Evolutionary conservation across 441 rosid species (phyloP).

Genomic region (Populus hybrid): DNA sequence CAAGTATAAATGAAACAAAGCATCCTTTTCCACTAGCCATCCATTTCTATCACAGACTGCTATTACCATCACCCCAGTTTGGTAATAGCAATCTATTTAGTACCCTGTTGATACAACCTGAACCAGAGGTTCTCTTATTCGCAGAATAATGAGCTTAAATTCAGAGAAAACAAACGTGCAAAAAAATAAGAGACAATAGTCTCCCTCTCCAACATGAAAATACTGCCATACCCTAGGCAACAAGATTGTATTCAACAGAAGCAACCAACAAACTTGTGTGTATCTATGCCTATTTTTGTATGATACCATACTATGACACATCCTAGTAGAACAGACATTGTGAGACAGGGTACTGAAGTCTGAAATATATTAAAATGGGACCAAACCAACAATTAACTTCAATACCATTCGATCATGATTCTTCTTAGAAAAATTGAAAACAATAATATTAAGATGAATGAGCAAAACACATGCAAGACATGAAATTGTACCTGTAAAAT

Average conservation of each 20-base stretch:
- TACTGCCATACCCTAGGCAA: not conserved
- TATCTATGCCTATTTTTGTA: not conserved
- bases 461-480: constrained; percentile 6
- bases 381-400: not conserved
- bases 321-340: not conserved
- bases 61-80: not conserved
- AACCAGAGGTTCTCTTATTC: not conserved
- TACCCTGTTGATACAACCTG: not conserved
- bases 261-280: not conserved
- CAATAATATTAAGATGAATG: constrained; percentile 3
- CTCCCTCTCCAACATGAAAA: not conserved
- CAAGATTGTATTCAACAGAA: not conserved
- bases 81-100: not conserved
- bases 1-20: not conserved
- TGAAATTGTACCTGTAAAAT: constrained; percentile 71
- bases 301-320: not conserved
- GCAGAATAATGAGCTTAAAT: not conserved
- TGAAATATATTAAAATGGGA: not conserved
- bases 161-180: not conserved
- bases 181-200: not conserved
- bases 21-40: not conserved
- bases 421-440: not conserved
- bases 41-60: not conserved
- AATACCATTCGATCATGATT: not conserved
- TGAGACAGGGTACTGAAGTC: not conserved